Evolutionary conservation across 805 yeast genomes (phyloP).

Genomic region (Babjeviella inositovora): DNA sequence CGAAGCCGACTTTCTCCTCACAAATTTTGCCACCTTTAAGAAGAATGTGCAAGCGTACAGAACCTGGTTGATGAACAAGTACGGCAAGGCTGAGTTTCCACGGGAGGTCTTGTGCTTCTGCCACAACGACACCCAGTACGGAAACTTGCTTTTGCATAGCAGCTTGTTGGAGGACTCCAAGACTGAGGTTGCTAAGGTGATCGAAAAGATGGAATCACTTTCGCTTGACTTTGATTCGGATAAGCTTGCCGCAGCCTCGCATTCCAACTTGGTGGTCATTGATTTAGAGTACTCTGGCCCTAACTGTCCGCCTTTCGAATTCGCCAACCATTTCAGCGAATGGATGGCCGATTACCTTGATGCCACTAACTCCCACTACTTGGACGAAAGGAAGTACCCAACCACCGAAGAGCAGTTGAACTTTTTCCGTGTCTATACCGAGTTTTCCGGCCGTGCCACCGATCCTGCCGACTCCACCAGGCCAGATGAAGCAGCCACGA

Average conservation of each 20-base stretch:
- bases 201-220: too few relatives aligned
- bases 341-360: conserved; percentile 94
- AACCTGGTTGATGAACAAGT: conserved; percentile 40
- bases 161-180: too few relatives aligned
- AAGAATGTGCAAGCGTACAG: conserved; percentile 32
- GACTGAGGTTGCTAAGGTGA: too few relatives aligned
- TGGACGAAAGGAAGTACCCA: conserved; percentile 51
- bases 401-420: conserved; percentile 48
- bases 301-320: conserved; percentile 76
- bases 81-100: conserved; percentile 21
- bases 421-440: conserved; percentile 65
- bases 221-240: too few relatives aligned
- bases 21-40: conserved; percentile 34
- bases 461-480: conserved; percentile 8
- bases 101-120: conserved; percentile 55
- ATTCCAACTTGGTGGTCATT: conserved; percentile 81
- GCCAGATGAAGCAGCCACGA: conserved; percentile 23
- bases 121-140: conserved; percentile 95
- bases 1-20: conserved; percentile 19
- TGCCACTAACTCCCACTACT: conserved; percentile 24
- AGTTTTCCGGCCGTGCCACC: conserved; percentile 18
- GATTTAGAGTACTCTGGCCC: conserved; percentile 95
- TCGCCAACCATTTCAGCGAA: conserved; percentile 87
- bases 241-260: too few relatives aligned
- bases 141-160: conserved; percentile 78